Evolutionary conservation across 768 basidiomycete genomes (phyloP).

Genomic region (Mycena pura): DNA sequence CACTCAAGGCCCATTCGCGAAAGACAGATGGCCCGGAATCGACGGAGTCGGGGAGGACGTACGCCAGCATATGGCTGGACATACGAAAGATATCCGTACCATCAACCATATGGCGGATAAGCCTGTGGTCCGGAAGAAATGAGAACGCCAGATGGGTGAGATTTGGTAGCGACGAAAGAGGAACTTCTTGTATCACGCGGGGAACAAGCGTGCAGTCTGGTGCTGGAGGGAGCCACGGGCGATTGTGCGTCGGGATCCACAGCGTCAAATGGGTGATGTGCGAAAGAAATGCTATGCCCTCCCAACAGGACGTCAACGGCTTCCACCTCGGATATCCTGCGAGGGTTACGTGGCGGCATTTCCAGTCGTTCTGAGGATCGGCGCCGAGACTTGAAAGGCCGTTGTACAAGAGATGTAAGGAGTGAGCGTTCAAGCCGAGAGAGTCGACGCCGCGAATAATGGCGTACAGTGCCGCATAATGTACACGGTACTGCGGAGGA

Average conservation of each 20-base stretch:
- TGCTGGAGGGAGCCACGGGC: constrained; percentile 2
- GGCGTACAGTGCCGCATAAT: constrained; percentile 34
- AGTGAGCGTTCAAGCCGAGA: constrained; percentile 40
- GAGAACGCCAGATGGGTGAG: constrained; percentile 44
- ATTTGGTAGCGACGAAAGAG: constrained; percentile 38
- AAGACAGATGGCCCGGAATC: constrained; percentile 19
- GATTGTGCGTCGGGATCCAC: constrained; percentile 30
- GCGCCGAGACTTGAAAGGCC: constrained; percentile 30
- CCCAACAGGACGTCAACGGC: constrained; percentile 35
- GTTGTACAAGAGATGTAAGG: constrained; percentile 45
- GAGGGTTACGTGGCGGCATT: constrained; percentile 39
- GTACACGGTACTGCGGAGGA: constrained; percentile 11
- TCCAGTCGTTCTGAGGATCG: constrained; percentile 28
- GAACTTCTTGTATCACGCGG: constrained; percentile 36
- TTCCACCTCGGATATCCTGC: constrained; percentile 43
- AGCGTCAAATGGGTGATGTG: constrained; percentile 45
- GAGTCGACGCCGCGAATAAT: constrained; percentile 38
- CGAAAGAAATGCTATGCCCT: constrained; percentile 42
- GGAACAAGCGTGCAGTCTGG: constrained; percentile 1
- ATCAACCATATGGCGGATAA: not conserved
- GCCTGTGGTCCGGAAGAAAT: constrained; percentile 15
- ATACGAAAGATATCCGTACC: not conserved
- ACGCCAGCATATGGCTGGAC: constrained; percentile 9
- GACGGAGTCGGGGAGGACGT: not conserved
- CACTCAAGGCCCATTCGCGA: constrained; percentile 30